Conservation (phyloP, 2,329 filamentous ascomycete genomes). For the Laburnicola sp. region DNA sequence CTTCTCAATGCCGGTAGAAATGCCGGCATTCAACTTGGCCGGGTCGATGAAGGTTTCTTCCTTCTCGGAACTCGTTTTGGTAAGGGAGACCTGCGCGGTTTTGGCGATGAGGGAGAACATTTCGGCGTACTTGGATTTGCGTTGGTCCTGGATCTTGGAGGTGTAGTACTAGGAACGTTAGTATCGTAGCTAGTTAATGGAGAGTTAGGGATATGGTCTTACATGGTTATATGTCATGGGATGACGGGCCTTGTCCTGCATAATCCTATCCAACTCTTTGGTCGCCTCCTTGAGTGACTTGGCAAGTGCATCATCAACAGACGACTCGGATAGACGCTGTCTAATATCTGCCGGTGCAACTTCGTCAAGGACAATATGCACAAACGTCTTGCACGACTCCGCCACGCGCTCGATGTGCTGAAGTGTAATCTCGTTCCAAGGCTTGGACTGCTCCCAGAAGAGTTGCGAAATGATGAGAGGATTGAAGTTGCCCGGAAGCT, state of each 20-base stretch:
- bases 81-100: not conserved
- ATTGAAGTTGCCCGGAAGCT: conserved; percentile 65
- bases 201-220: not conserved
- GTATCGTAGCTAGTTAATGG: not conserved
- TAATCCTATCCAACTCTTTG: conserved; percentile 50
- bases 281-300: conserved; percentile 40
- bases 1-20: conserved; percentile 11
- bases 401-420: conserved; percentile 46
- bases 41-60: not conserved
- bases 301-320: conserved; percentile 49
- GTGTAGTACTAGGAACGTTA: conserved; percentile 35
- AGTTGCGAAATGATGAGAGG: conserved; percentile 61
- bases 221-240: conserved; percentile 58
- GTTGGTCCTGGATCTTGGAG: conserved; percentile 25
- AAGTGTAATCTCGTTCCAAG: conserved; percentile 54
- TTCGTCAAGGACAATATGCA: conserved; percentile 40
- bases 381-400: conserved; percentile 38
- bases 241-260: conserved; percentile 53
- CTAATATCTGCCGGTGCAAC: conserved; percentile 49
- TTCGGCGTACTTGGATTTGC: conserved; percentile 21
- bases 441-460: conserved; percentile 61
- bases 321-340: conserved; percentile 40
- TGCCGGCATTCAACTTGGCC: not conserved
- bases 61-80: too few relatives aligned
- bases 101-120: not conserved